Percentiles rank a stretch among this genome's conserved stretches.
Conservation (phyloP, 768 basidiomycete species). For the Hortiboletus campestris region DNA sequence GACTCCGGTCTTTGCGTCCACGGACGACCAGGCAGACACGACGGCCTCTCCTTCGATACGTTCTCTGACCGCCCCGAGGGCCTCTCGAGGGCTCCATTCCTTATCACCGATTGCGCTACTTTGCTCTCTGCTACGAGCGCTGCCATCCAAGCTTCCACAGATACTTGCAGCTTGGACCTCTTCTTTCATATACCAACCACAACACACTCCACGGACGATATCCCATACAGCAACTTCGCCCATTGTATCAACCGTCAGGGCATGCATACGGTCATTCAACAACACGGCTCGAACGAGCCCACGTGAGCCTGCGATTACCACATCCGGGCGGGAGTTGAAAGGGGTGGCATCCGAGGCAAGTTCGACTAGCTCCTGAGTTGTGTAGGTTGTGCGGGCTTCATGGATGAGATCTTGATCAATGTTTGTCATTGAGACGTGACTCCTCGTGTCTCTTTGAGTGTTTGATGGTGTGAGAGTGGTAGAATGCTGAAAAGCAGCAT, state of each 20-base stretch:
- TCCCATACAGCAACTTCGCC: slow-evolving; percentile 94
- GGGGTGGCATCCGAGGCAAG: slow-evolving; percentile 75
- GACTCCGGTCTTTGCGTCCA: slow-evolving; percentile 88
- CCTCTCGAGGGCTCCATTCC: slow-evolving; percentile 73
- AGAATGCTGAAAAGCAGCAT: slow-evolving; percentile 34
- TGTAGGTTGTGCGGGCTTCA: slow-evolving; percentile 48
- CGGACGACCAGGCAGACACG: slow-evolving; percentile 78
- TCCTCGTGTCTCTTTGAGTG: slow-evolving; percentile 19
- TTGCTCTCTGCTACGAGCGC: slow-evolving; percentile 32
- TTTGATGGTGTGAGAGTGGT: slow-evolving; percentile 28
- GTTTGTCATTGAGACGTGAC: slow-evolving; percentile 19
- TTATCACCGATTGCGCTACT: slow-evolving; percentile 35
- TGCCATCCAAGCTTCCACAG: slow-evolving; percentile 44
- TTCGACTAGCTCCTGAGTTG: slow-evolving; percentile 70
- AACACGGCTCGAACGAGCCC: slow-evolving; percentile 82
- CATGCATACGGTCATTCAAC: slow-evolving; percentile 87
- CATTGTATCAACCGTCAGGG: slow-evolving; percentile 83
- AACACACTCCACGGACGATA: slow-evolving; percentile 72
- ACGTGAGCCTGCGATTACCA: slow-evolving; percentile 68
- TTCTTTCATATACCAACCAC: slow-evolving; percentile 64
- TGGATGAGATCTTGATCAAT: slow-evolving; percentile 30
- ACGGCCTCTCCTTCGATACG: slow-evolving; percentile 95
- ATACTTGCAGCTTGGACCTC: slow-evolving; percentile 62
- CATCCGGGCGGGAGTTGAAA: slow-evolving; percentile 55
- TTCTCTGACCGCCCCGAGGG: slow-evolving; percentile 83